phyloP scores from a whole-genome alignment of 192 early-diverging fungal species.

The Funneliformis geosporum region DNA sequence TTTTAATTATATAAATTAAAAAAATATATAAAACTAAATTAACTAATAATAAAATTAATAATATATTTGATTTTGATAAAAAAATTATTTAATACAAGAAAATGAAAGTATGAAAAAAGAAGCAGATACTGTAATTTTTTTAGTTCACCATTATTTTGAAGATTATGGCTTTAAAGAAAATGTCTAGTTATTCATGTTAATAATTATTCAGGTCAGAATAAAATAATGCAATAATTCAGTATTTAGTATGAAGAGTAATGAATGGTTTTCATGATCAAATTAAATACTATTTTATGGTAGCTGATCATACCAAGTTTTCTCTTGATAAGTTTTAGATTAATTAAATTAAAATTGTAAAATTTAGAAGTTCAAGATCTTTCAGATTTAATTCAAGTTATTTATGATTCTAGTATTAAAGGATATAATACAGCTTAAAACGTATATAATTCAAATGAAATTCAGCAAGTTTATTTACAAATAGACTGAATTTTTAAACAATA shows the following conservation, averaged over 20 bases:
- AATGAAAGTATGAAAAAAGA: not conserved
- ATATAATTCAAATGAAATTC: not conserved
- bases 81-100: conserved; percentile 3
- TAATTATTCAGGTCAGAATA: not conserved
- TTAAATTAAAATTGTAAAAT: not conserved
- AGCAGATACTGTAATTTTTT: no score
- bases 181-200: no score
- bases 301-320: not conserved
- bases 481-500: not conserved
- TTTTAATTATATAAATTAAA: no score
- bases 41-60: not conserved
- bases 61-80: not conserved
- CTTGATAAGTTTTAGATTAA: not conserved
- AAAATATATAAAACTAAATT: no score
- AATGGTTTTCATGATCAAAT: not conserved
- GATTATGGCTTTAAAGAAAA: no score
- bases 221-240: not conserved
- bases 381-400: not conserved
- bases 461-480: not conserved
- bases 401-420: not conserved
- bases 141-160: no score
- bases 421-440: not conserved
- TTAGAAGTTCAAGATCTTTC: not conserved
- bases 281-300: not conserved
- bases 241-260: not conserved